Conservation (phyloP, 2,329 filamentous ascomycete genomes). For the Gremmenia infestans region DNA sequence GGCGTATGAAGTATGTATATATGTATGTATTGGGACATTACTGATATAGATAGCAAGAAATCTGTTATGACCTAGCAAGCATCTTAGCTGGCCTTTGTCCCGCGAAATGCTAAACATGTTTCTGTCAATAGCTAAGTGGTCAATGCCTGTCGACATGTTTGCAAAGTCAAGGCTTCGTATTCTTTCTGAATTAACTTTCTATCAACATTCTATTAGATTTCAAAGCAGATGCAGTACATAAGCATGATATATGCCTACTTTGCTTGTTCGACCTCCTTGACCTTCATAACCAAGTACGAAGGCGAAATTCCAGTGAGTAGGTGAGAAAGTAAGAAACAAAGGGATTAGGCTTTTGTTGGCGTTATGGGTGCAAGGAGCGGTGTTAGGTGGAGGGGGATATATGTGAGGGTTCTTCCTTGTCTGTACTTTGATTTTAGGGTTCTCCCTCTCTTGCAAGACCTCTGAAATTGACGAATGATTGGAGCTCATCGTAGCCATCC, state of each 20-base stretch:
- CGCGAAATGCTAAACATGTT: not conserved
- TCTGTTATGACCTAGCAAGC: not conserved
- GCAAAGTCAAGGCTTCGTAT: no score
- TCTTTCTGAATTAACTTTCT: no score
- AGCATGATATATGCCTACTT: no score
- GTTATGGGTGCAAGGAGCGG: slow-evolving; percentile 24
- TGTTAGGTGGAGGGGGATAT: slow-evolving; percentile 18
- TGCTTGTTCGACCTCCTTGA: no score
- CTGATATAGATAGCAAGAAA: not conserved
- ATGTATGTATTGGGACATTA: not conserved
- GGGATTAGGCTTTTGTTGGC: slow-evolving; percentile 24
- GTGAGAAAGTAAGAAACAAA: slow-evolving; percentile 3
- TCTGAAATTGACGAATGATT: no score
- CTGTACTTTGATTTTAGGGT: slow-evolving; percentile 25
- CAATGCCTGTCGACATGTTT: not conserved
- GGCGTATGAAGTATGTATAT: not conserved
- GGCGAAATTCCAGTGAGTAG: slow-evolving; percentile 24
- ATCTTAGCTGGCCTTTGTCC: not conserved
- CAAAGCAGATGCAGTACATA: no score
- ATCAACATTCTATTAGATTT: no score
- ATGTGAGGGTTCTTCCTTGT: slow-evolving; percentile 28
- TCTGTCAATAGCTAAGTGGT: not conserved
- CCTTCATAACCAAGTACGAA: slow-evolving; percentile 12
- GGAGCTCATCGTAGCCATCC: no score
- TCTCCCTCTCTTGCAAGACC: slow-evolving; percentile 11